Base-by-base conservation (phyloP, 768 basidiomycete genomes). In the Mycena vulgaris region DNA sequence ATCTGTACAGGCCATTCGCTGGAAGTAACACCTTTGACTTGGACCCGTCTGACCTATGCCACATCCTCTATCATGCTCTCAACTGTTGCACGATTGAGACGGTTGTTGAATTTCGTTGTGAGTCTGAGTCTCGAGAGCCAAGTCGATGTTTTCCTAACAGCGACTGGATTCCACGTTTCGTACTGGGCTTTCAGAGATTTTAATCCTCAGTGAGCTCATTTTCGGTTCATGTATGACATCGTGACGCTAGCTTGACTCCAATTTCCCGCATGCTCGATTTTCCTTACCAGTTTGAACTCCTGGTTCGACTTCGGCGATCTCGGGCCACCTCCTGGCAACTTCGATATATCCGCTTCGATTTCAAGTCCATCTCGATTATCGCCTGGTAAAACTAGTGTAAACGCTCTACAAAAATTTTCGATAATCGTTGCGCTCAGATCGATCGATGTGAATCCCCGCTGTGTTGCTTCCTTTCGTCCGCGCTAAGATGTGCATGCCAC, bases 11-110 rank as follows among this genome's bases (percentile, higher is more conserved):
- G 53, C 35, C 51, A 51, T 51, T 51, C 48, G 27, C 14, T 28
- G 11, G 48, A 30, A 51, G 27, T 27, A 51, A 51, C 48, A 52
- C 51, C 51, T 52, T 52, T 31, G 51, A 52, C 51, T 52, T 31
- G 30, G 51, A 52, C 51, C 51, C 51, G 42, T 45, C 42, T 45
- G 35, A 37, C 35, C 35, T 37, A 37, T 7, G 42, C 42, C 21
- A 45, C 42, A 10, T 45, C 42, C 21, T 45, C 42, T 19, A n/a
- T 45, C 42, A n/a, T 45, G 42, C 42, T 45, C 42, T 45, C 42
- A 45, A 45, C 42, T 4, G 42, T 45, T n/a, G 42, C 42, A 45
- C 42, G 42, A 21, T n/a, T 45, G 42, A 45, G 42, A 45, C 42
- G 42, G 42, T 14, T 45, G 42, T 45, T 45, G 42, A n/a, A 45